Evolutionary conservation across 345 rosid genomes (phyloP).

Genomic region (Zanthoxylum bungeanum): DNA sequence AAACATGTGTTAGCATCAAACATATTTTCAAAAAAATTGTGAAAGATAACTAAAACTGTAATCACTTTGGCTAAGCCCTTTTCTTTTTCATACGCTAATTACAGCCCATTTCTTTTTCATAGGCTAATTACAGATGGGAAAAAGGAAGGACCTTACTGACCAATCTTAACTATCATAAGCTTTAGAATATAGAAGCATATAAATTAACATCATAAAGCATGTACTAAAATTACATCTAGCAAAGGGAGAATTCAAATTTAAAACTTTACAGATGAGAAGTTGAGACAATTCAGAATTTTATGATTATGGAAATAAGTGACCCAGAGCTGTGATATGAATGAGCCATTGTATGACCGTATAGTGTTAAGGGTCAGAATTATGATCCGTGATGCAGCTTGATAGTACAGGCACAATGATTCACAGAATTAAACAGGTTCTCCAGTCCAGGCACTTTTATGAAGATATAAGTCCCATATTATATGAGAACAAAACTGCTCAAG

Average conservation of each 20-base stretch:
- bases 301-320: background rate
- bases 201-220: background rate
- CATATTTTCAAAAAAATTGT: no score
- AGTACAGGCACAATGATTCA: background rate
- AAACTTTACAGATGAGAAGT: background rate
- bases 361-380: background rate
- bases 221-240: background rate
- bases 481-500: background rate
- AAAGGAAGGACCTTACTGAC: background rate
- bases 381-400: background rate
- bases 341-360: background rate
- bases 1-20: background rate
- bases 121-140: background rate
- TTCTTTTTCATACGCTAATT: background rate
- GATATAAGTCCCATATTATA: background rate
- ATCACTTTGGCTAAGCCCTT: background rate
- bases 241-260: background rate
- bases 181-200: background rate
- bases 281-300: background rate
- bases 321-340: background rate
- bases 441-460: background rate
- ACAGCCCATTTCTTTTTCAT: background rate
- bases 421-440: background rate
- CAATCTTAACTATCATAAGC: background rate
- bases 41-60: background rate